A percentile compares a stretch with the other conserved stretches of the same genome.
These are phyloP conservation scores for Triadica sebifera DNA, from an alignment of 345 rosid species.

Conservation along the genomic window DNA sequence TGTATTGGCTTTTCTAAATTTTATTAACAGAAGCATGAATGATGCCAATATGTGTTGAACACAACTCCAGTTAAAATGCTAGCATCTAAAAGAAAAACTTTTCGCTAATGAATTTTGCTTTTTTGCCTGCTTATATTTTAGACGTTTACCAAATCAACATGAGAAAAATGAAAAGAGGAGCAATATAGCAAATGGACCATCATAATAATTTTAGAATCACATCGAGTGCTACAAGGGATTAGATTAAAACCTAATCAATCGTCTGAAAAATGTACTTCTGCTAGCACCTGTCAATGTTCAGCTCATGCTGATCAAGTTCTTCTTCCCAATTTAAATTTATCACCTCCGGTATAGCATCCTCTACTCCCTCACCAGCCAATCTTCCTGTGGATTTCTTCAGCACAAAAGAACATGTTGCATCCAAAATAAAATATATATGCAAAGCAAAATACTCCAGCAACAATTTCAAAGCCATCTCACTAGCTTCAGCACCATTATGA, in stretches of 20 bases:
- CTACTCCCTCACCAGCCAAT: constrained; percentile 42
- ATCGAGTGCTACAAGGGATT: not conserved
- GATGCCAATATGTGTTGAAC: not conserved
- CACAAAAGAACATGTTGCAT: constrained; percentile 59
- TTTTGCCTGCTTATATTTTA: not conserved
- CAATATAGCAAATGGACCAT: no score
- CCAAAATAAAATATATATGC: constrained; percentile 87
- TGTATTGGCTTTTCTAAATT: not conserved
- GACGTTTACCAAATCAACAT: no score
- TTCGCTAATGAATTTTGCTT: no score
- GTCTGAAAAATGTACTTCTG: no score
- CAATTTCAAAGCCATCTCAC: constrained; percentile 92
- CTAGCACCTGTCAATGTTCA: constrained; percentile 54
- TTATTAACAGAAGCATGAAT: not conserved
- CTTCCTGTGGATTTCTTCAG: constrained; percentile 47
- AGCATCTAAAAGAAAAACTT: not conserved
- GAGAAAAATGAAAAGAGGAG: not conserved
- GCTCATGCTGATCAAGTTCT: constrained; percentile 39
- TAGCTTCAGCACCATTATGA: constrained; percentile 96
- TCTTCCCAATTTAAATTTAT: constrained; percentile 49
- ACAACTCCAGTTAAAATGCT: not conserved
- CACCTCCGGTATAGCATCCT: constrained; percentile 44
- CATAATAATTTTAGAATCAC: not conserved
- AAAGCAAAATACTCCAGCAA: constrained; percentile 80
- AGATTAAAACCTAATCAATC: no score